Evolutionary conservation across 75 land plant species (phyloP), one percentile per base, ranked within the genome.

Genomic region (Pseudotsuga menziesii): DNA sequence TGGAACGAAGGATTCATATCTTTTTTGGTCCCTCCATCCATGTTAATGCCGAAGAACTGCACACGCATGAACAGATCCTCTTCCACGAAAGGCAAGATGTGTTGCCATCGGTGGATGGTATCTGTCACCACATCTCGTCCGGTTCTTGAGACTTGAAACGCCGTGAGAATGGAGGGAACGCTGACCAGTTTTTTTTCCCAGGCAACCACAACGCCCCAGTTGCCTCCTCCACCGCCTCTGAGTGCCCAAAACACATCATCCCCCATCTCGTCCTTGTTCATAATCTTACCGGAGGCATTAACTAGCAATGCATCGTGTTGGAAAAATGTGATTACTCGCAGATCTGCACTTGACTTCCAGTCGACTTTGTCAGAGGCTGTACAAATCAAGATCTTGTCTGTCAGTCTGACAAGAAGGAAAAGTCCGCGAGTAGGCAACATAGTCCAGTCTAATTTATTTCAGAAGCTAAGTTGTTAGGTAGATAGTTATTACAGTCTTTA

Each of bases 141-240:
- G 61, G 72, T 48, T 56, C 61, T 79, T 61, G 3, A 52, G 1
- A 78, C 56, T 19, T 15, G 4, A 76, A 78, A 82, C 6, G 57
- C 76, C 0, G 83, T 59, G 76, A 82, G 62, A 4, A 27, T 35
- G 4, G 60, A n/a, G 4, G 83, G 80, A 25, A 82, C 78, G 20
- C 61, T 70, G n/a, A 56, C 4, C 29, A 82, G 80, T 44, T 32
- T 14, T 32, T 80, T 23, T 56, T 73, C 61, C 85, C 85, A 83
- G 17, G 85, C 78, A 26, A 52, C 59, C 25, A 83, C 81, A 17
- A 67, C 78, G 1, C 85, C 85, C 81, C 81, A 83, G 35, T 32
- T 72, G 15, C 85, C 85, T 39, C 85, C 85, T 3, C 85, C 85
- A 32, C 85, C 82, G 25, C 85, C 82, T 36, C 84, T 76, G 22